Evolutionary conservation across 2,329 filamentous ascomycete genomes (phyloP), one percentile per base, ranked within the genome.

Genomic region (Dothistroma pini): DNA sequence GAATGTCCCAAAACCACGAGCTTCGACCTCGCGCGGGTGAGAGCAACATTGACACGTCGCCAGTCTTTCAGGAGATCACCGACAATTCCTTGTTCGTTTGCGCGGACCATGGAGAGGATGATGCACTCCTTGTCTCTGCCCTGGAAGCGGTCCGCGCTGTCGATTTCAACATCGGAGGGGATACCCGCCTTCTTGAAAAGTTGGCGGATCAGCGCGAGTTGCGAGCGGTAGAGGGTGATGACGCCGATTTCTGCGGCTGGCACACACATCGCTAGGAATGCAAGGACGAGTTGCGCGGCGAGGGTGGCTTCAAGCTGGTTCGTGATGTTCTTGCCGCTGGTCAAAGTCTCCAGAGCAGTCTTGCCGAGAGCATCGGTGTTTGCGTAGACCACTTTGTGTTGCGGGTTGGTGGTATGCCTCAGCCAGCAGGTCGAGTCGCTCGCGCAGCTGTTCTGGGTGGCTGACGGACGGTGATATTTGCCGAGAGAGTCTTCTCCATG

Each of bases 131-230:
- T 99, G 77, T 99, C 95, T 10, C 95, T 86, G 7, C 95, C 95
- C 74, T 99, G 95, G 75, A 96, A 99, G 50, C 93, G 91, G 76
- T 99, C 95, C 2, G 95, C 93, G 0, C 95, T 97, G 76, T 99
- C 92, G 83, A 97, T 92, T 76, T 99, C 95, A 1, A 99, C 86
- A 1, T 84, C 84, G 0, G 77, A 0, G 81, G 77, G 50, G 68
- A 77, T 52, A 68, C 76, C 65, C 62, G 75, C 59, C 2, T 62
- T 57, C 21, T 67, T 69, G 35, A 96, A 84, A 11, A 82, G 82
- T 63, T 93, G 86, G 66, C 90, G 90, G 0, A 99, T 82, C 2
- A 96, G 80, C 0, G 91, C 87, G 1, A 99, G 85, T 75, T 99
- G 95, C 6, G 90, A 93, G 61, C 95, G 90, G 76, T 99, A 99